Conservation (phyloP, 73 alveolate genomes). For the Tetrahymena thermophila region DNA sequence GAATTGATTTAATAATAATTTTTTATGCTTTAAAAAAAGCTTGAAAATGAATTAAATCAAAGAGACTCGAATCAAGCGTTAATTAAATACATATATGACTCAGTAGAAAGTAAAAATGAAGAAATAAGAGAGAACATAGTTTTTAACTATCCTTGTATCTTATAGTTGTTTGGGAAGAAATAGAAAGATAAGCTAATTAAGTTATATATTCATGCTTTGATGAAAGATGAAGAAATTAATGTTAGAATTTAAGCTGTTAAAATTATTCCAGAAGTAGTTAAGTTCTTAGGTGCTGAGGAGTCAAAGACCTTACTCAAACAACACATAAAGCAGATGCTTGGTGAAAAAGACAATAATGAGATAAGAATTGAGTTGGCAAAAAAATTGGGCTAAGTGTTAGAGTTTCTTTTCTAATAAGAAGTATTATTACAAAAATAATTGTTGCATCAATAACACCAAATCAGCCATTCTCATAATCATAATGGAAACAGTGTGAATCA, state of each 20-base stretch:
- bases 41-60: not conserved
- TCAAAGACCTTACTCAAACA: not conserved
- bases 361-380: not conserved
- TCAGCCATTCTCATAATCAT: not conserved
- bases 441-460: not conserved
- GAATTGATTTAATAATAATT: too few relatives aligned
- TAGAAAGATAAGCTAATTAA: not conserved
- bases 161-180: not conserved
- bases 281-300: not conserved
- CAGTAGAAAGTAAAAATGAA: not conserved
- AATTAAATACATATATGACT: not conserved
- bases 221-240: not conserved
- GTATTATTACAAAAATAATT: not conserved
- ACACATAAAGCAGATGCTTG: not conserved
- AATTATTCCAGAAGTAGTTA: not conserved
- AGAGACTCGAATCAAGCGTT: not conserved
- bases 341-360: not conserved
- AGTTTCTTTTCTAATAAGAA: not conserved
- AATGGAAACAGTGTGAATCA: not conserved
- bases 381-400: not conserved
- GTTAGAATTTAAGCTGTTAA: not conserved
- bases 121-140: not conserved
- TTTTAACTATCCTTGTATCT: not conserved
- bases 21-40: too few relatives aligned
- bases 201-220: not conserved